Conservation (phyloP, 371 early-diverging fungal species). For the Lichtheimia ramosa region DNA sequence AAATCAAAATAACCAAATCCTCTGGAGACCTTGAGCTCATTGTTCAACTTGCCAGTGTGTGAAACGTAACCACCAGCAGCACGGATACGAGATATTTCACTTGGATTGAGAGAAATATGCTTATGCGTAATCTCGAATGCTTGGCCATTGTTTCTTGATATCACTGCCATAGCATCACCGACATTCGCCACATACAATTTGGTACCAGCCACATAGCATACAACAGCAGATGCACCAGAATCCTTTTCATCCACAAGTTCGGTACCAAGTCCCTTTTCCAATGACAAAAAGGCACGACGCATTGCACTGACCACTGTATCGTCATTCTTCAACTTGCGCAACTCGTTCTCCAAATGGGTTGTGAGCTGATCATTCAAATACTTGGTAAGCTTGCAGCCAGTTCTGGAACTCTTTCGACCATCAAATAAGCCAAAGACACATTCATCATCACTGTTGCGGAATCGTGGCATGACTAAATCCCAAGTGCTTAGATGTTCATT, state of each 20-base stretch:
- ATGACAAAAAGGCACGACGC: conserved; percentile 72
- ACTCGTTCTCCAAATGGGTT: conserved; percentile 68
- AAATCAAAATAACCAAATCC: conserved; percentile 87
- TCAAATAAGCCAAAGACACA: conserved; percentile 89
- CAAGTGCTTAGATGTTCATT: conserved; percentile 69
- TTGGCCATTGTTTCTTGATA: conserved; percentile 75
- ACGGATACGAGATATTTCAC: conserved; percentile 80
- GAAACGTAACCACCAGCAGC: conserved; percentile 84
- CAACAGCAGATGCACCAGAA: conserved; percentile 69
- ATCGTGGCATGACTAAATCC: conserved; percentile 82
- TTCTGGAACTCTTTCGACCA: conserved; percentile 60
- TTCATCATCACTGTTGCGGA: conserved; percentile 81
- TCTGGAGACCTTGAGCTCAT: conserved; percentile 75
- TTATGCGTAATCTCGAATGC: conserved; percentile 75
- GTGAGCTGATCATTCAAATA: conserved; percentile 74
- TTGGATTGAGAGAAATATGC: conserved; percentile 70
- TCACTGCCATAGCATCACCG: conserved; percentile 87
- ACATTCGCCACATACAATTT: conserved; percentile 87
- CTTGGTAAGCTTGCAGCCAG: conserved; percentile 65
- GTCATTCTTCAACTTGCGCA: conserved; percentile 59
- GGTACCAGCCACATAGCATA: conserved; percentile 81
- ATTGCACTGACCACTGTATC: conserved; percentile 64
- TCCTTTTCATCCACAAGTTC: conserved; percentile 51
- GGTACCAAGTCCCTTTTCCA: conserved; percentile 76
- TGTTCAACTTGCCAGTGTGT: conserved; percentile 72